Evolutionary conservation across 495 filamentous ascomycete genomes (phyloP).

Genomic region (Sordaria brevicollis): DNA sequence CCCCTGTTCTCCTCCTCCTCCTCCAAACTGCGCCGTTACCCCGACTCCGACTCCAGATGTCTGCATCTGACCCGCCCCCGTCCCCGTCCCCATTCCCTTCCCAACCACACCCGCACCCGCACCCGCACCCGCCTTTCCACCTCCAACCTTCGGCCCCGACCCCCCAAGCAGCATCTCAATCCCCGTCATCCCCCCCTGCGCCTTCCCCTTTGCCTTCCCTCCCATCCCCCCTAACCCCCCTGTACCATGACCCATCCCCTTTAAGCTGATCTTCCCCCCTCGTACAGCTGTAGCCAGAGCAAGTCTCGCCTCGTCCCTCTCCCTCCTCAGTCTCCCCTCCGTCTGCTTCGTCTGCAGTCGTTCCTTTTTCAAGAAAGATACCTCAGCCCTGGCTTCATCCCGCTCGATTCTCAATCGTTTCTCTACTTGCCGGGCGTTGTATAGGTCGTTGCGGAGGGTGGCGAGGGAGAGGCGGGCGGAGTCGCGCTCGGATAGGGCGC

Average conservation of each 20-base stretch:
- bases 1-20: not conserved
- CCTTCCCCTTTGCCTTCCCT: not conserved
- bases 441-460: slow-evolving; percentile 18
- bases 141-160: no score
- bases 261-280: not conserved
- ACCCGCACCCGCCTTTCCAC: not conserved
- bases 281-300: not conserved
- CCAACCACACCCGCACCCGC: not conserved
- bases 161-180: not conserved
- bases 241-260: not conserved
- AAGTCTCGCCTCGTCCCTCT: slow-evolving; percentile 16
- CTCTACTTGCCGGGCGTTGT: slow-evolving; percentile 14
- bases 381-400: slow-evolving; percentile 14
- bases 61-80: not conserved
- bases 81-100: no score
- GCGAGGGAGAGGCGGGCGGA: slow-evolving; percentile 11
- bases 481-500: slow-evolving; percentile 11
- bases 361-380: slow-evolving; percentile 7
- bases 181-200: not conserved
- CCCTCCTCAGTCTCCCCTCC: slow-evolving; percentile 13
- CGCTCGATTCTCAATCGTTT: slow-evolving; percentile 17
- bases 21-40: not conserved
- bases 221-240: not conserved
- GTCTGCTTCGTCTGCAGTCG: not conserved
- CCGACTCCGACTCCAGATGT: no score